phyloP scores from a whole-genome alignment of 257 asterid genomes.

The Nicotiana tabacum region DNA sequence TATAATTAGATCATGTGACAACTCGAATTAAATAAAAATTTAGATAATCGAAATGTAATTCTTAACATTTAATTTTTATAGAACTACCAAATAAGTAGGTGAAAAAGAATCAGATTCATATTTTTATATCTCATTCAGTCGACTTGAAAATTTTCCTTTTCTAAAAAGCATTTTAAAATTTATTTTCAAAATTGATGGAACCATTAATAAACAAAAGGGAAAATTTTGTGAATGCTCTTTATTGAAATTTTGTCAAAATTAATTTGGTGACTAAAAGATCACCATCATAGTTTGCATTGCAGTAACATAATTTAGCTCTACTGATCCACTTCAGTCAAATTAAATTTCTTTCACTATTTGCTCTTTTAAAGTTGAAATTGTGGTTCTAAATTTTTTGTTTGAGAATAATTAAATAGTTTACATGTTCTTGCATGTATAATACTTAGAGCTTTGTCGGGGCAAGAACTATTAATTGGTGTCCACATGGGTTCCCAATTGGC shows the following conservation, averaged over 20 bases:
- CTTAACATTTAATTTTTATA: background rate
- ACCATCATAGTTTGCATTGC: background rate
- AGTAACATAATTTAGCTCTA: background rate
- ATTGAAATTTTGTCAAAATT: background rate
- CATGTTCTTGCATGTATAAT: background rate
- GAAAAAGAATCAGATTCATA: no score
- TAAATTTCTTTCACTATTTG: background rate
- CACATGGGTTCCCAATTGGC: slow-evolving; percentile 4
- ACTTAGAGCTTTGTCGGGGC: slow-evolving; percentile 2
- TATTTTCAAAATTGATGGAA: background rate
- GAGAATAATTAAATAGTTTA: background rate
- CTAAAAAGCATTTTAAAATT: background rate
- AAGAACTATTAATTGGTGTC: background rate
- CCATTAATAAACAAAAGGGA: background rate
- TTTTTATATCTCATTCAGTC: no score
- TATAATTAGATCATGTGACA: background rate
- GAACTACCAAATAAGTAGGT: no score
- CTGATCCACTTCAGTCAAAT: background rate
- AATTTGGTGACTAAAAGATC: background rate
- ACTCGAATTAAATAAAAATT: background rate
- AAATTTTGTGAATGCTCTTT: background rate
- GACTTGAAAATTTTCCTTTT: background rate
- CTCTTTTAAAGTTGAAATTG: background rate
- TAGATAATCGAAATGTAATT: background rate
- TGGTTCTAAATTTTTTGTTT: background rate